A percentile compares a stretch with the other conserved stretches of the same genome.
Evolutionary conservation across 2,329 filamentous ascomycete genomes (phyloP).

Genomic region (Herpotrichia juniperi): DNA sequence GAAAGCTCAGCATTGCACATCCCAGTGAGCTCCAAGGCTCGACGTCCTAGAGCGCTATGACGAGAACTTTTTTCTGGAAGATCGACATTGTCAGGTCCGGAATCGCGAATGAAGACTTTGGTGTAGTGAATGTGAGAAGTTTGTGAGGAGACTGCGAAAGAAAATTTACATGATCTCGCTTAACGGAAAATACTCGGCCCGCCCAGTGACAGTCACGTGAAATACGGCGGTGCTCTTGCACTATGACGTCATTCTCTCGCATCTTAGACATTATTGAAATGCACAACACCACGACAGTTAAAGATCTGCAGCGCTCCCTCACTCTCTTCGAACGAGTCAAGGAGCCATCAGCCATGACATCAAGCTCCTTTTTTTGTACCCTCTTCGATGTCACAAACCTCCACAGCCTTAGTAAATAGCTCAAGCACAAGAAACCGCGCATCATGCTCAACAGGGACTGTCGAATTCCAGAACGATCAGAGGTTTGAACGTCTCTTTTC

Average conservation of each 20-base stretch:
- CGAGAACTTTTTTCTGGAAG: conserved; percentile 12
- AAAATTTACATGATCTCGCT: conserved; percentile 8
- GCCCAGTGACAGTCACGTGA: not conserved
- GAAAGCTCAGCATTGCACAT: conserved; percentile 15
- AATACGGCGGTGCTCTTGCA: conserved; percentile 7
- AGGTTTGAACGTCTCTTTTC: not conserved
- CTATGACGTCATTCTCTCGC: conserved; percentile 16
- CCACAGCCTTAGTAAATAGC: not conserved
- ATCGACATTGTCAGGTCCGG: conserved; percentile 9
- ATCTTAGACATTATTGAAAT: not conserved
- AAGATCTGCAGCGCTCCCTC: conserved; percentile 10
- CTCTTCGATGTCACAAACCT: not conserved
- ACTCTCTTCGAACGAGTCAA: conserved; percentile 2
- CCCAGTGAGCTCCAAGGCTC: not conserved
- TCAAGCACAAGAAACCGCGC: conserved; percentile 1
- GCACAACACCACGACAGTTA: conserved; percentile 1
- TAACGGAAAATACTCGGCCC: conserved; percentile 8
- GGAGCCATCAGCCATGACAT: conserved; percentile 9
- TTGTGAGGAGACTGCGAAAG: not conserved
- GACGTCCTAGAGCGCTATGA: conserved; percentile 1
- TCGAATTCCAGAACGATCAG: not conserved
- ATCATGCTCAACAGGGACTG: not conserved
- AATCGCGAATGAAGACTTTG: not conserved
- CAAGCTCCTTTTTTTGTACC: not conserved
- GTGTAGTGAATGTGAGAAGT: not conserved